Percentiles rank a stretch among this genome's conserved stretches.
Conservation (phyloP, 1,284 basidiomycete genomes). For the Fomitopsis pinicola region DNA sequence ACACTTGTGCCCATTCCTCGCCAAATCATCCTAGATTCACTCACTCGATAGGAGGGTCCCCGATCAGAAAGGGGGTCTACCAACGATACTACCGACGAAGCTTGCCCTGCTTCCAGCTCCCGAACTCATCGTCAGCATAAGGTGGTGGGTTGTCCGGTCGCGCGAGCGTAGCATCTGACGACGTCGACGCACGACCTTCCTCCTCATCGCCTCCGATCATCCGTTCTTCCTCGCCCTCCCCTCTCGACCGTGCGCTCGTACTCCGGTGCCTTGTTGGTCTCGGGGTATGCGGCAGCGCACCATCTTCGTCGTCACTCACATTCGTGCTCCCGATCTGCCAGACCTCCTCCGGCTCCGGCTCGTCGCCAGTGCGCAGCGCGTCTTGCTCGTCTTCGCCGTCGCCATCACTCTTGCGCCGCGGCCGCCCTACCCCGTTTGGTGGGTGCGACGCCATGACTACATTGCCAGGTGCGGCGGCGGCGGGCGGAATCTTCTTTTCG, state of each 20-base stretch:
- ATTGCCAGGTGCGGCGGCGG: slow-evolving; percentile 4
- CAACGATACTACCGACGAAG: neutral
- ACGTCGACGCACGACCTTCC: slow-evolving; percentile 28
- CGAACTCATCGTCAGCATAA: slow-evolving; percentile 22
- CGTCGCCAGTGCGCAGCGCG: slow-evolving; percentile 28
- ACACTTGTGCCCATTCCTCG: slow-evolving; percentile 26
- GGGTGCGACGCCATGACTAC: slow-evolving; percentile 12
- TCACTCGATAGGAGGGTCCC: slow-evolving; percentile 25
- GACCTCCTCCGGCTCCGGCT: slow-evolving; percentile 40
- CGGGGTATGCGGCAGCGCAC: slow-evolving; percentile 5
- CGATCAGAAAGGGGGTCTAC: neutral
- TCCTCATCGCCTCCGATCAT: slow-evolving; percentile 24
- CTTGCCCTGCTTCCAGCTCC: slow-evolving; percentile 19
- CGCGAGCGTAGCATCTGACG: slow-evolving; percentile 35
- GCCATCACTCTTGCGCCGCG: slow-evolving; percentile 13
- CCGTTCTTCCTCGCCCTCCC: slow-evolving; percentile 15
- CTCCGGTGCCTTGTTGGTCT: neutral
- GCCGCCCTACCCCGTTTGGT: slow-evolving; percentile 1
- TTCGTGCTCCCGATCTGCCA: slow-evolving; percentile 60
- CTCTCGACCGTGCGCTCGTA: neutral
- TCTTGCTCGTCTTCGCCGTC: slow-evolving; percentile 33
- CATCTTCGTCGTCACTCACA: slow-evolving; percentile 56
- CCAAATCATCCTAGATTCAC: slow-evolving; percentile 33
- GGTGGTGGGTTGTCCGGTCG: slow-evolving; percentile 20
- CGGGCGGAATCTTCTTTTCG: slow-evolving; percentile 32